Evolutionary conservation across 139 green algal species (phyloP).

Genomic region (Micractinium conductrix): DNA sequence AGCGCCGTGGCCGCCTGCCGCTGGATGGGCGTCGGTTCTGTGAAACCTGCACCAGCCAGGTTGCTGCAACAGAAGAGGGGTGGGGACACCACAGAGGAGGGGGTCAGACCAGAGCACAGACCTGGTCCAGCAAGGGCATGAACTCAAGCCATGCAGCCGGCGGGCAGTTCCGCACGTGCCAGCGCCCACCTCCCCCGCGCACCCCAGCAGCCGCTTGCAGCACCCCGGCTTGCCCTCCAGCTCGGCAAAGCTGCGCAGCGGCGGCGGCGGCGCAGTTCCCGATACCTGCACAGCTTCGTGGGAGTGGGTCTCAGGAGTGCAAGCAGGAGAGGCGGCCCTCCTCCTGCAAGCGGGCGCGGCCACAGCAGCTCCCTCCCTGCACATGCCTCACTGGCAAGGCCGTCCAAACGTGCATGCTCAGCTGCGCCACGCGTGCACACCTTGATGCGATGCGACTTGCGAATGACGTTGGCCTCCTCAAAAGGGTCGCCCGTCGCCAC

Average conservation of each 20-base stretch:
- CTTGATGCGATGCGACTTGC: conserved; percentile 73
- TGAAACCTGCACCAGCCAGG: conserved; percentile 57
- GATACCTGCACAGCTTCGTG: conserved; percentile 13
- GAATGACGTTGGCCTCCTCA: conserved; percentile 74
- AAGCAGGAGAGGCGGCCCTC: too few species aligned
- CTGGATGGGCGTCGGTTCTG: conserved; percentile 90
- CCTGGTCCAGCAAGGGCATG: not conserved
- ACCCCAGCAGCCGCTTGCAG: conserved; percentile 19
- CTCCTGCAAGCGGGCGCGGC: too few species aligned
- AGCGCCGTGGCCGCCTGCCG: conserved; percentile 87
- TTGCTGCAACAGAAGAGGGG: conserved; percentile 42
- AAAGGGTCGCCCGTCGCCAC: conserved; percentile 58
- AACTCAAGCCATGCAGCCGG: not conserved
- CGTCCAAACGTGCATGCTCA: not conserved
- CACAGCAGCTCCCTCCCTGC: not conserved
- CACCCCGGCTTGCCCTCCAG: conserved; percentile 3
- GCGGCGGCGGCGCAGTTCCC: conserved; percentile 9
- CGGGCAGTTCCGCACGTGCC: not conserved
- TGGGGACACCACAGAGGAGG: not conserved
- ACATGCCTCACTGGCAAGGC: not conserved
- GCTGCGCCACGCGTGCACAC: conserved; percentile 24
- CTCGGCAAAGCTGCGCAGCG: conserved; percentile 24
- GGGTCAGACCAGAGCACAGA: not conserved
- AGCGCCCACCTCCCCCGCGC: not conserved
- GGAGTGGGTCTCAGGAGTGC: too few species aligned